These are phyloP conservation scores for Arachnopeziza araneosa DNA, from an alignment of 2,329 filamentous ascomycete genomes.

Conservation along the genomic window DNA sequence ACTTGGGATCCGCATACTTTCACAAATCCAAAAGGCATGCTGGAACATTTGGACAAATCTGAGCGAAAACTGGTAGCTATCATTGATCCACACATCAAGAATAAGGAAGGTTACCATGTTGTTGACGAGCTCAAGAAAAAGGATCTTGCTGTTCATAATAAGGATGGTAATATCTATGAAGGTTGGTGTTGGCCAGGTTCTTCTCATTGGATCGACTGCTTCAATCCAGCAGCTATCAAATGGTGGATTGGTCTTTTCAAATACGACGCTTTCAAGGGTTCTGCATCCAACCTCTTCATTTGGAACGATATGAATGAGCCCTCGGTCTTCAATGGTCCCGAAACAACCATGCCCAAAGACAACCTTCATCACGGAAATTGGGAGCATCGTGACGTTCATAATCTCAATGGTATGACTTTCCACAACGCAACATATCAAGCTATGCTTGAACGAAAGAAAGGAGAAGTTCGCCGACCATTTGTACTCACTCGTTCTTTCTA, in stretches of 20 bases:
- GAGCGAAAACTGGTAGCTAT: constrained; percentile 89
- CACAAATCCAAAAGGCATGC: constrained; percentile 78
- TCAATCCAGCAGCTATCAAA: constrained; percentile 82
- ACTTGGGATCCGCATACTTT: constrained; percentile 93
- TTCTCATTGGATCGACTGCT: constrained; percentile 93
- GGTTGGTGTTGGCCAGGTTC: constrained; percentile 99
- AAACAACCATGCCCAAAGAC: constrained; percentile 98
- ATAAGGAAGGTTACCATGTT: constrained; percentile 69
- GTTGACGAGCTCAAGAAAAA: constrained; percentile 79
- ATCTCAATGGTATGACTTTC: constrained; percentile 91
- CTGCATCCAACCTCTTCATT: constrained; percentile 79
- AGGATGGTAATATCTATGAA: constrained; percentile 82
- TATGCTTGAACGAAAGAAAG: constrained; percentile 77
- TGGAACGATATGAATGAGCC: constrained; percentile 99
- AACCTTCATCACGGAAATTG: constrained; percentile 87
- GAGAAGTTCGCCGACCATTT: constrained; percentile 80
- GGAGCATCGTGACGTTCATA: constrained; percentile 97
- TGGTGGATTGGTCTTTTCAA: constrained; percentile 93
- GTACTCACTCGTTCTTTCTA: constrained; percentile 91
- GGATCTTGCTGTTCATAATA: constrained; percentile 80
- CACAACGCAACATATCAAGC: constrained; percentile 91
- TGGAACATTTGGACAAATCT: constrained; percentile 76
- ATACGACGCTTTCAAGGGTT: constrained; percentile 82
- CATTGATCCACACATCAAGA: constrained; percentile 98
- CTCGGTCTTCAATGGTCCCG: constrained; percentile 96